Evolutionary conservation across 2,329 filamentous ascomycete genomes (phyloP).

Genomic region (Ophiostoma perfectum): DNA sequence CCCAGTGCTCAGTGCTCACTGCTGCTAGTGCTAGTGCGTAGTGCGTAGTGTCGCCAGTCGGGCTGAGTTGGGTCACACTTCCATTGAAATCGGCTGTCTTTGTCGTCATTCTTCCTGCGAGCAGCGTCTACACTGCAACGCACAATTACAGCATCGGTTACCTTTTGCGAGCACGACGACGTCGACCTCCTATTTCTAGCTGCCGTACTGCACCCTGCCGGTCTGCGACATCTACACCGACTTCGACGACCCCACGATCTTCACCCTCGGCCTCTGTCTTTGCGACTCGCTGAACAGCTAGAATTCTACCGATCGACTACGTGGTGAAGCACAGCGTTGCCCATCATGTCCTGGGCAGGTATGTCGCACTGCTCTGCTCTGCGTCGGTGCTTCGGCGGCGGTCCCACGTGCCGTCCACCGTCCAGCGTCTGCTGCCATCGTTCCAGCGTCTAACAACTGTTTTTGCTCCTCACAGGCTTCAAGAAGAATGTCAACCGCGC

Average conservation of each 20-base stretch:
- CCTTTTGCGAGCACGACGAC: neutral
- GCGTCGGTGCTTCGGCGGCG: neutral
- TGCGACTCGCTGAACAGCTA: neutral
- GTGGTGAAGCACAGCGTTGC: slow-evolving; percentile 8
- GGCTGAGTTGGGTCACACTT: too few species aligned
- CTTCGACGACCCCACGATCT: neutral
- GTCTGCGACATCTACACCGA: neutral
- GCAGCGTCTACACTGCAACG: too few species aligned
- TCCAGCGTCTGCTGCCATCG: neutral
- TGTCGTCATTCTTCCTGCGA: too few species aligned
- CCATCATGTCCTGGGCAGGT: slow-evolving; percentile 47
- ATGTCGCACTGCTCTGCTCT: slow-evolving; percentile 25
- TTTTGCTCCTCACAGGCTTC: slow-evolving; percentile 53
- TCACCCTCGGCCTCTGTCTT: neutral
- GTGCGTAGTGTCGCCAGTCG: too few species aligned
- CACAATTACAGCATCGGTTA: neutral
- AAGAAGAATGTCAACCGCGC: slow-evolving; percentile 98
- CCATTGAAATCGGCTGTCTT: too few species aligned
- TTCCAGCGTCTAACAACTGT: neutral
- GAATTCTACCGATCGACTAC: neutral
- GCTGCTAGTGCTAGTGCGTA: too few species aligned
- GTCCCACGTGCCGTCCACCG: neutral
- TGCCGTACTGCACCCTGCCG: too few species aligned
- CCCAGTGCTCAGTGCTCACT: too few species aligned
- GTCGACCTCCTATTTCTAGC: neutral